These are phyloP conservation scores for Halenospora varia DNA, from an alignment of 495 filamentous ascomycete genomes.

Conservation along the genomic window DNA sequence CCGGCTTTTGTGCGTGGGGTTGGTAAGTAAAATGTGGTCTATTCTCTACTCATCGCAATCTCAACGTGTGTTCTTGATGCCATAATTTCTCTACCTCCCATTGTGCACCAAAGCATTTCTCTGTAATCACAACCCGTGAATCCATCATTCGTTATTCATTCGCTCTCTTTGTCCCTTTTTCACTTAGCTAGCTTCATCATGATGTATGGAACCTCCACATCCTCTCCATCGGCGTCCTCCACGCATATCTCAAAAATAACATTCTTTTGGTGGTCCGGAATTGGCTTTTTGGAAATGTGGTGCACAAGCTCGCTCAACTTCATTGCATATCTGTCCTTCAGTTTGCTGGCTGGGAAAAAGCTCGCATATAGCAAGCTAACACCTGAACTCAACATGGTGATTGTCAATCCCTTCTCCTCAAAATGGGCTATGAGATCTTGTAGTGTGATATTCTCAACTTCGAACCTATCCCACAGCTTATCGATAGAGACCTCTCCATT, in stretches of 20 bases:
- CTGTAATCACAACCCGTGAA: neutral
- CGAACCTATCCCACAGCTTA: constrained; percentile 97
- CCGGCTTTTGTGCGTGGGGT: too few relatives aligned
- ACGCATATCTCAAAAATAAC: constrained; percentile 95
- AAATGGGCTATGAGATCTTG: constrained; percentile 80
- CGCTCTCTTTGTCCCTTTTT: constrained; percentile 1
- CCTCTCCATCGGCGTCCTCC: constrained; percentile 85
- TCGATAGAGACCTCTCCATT: constrained; percentile 81
- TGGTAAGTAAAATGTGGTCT: too few relatives aligned
- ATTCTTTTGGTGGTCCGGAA: constrained; percentile 89
- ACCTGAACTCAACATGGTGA: constrained; percentile 93
- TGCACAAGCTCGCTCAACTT: constrained; percentile 81
- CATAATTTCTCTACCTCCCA: constrained; percentile 10
- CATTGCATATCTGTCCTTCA: constrained; percentile 64
- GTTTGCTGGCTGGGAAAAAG: constrained; percentile 86
- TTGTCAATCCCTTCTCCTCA: constrained; percentile 68
- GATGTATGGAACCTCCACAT: constrained; percentile 96
- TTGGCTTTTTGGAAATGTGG: constrained; percentile 83
- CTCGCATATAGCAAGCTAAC: constrained; percentile 94
- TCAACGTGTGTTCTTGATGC: neutral
- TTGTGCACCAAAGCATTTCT: constrained; percentile 7
- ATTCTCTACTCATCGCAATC: too few relatives aligned
- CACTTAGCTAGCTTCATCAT: constrained; percentile 60
- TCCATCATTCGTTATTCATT: constrained; percentile 10
- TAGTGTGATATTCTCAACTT: constrained; percentile 81